Evolutionary conservation across 2,329 filamentous ascomycete genomes (phyloP).

Genomic region (Alternaria sp.): DNA sequence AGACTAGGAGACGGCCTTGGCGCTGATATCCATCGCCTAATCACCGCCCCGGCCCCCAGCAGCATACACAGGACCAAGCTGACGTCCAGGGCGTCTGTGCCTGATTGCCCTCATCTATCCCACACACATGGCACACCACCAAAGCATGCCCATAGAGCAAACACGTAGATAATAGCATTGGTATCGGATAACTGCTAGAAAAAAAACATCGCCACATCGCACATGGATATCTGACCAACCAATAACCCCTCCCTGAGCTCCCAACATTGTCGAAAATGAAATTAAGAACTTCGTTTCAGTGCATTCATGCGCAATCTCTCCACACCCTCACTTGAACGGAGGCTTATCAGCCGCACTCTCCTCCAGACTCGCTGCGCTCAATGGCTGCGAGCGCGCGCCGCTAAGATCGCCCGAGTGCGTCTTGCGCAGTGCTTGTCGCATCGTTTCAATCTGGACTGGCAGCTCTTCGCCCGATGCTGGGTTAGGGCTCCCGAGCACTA

Average conservation of each 20-base stretch:
- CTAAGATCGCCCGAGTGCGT: slow-evolving; percentile 83
- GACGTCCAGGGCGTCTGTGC: not conserved
- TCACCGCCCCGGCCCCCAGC: slow-evolving; percentile 5
- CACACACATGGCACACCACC: not conserved
- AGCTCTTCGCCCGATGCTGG: slow-evolving; percentile 71
- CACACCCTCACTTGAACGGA: slow-evolving; percentile 37
- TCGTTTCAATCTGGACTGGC: slow-evolving; percentile 88
- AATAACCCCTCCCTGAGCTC: slow-evolving; percentile 14
- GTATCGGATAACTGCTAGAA: slow-evolving; percentile 4
- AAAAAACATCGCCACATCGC: slow-evolving; percentile 18
- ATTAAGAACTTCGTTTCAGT: slow-evolving; percentile 9
- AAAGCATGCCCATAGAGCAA: not conserved
- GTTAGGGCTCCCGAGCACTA: slow-evolving; percentile 58
- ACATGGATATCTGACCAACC: slow-evolving; percentile 38
- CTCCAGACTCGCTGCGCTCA: slow-evolving; percentile 51
- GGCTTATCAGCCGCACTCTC: slow-evolving; percentile 44
- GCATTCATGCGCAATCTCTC: not conserved
- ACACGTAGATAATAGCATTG: not conserved
- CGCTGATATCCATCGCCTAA: slow-evolving; percentile 1
- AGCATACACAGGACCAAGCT: not conserved
- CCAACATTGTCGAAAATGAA: slow-evolving; percentile 4
- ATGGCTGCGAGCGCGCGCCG: slow-evolving; percentile 50
- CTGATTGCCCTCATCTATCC: slow-evolving; percentile 17
- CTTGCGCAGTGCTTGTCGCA: slow-evolving; percentile 86
- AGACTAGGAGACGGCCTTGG: slow-evolving; percentile 8